Base-by-base conservation (phyloP, 164 flowering plant genomes). In the Piper longum region DNA sequence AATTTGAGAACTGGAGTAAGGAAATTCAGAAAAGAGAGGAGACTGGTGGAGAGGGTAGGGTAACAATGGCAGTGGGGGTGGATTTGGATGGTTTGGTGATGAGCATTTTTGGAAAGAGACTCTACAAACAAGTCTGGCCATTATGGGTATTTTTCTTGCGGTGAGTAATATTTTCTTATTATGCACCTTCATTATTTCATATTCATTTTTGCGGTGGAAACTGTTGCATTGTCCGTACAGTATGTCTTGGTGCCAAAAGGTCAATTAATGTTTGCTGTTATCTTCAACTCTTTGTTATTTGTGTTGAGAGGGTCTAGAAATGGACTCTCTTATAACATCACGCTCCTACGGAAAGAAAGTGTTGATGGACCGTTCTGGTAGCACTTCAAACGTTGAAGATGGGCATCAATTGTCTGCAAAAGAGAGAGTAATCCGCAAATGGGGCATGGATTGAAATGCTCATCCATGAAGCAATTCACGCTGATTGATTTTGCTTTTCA, bases 61-160 rank as follows among this genome's bases (percentile, higher is more conserved):
- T 63, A 73, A 62, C 68, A 69, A 69, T 63, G 91, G 88, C 59
- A 83, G 89, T 40, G 91, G 98, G 73, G 76, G 88, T 59, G 69
- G 95, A 66, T 85, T 83, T 74, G 86, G 92, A 60, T 83, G 95
- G 69, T 85, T 77, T 57, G 72, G 78, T 64, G 95, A 69, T 57
- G 98, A 89, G 12, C 78, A 76, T 68, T 92, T 89, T 70, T 92
- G 98, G 96, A 75, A 78, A 69, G 95, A 92, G 74, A 78, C 88
- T 39, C 87, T 86, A 64, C 92, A 84, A 73, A 65, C 82, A 56
- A 67, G 80, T 65, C 87, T 92, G 43, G 72, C 92, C 1, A 56
- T 92, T 26, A 56, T 89, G 55, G 92, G 87, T 36, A 83, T 92
- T 36, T 26, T 87, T 65, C 19, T 74, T 66, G 57, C 83, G 81